Evolutionary conservation across 345 rosid species (phyloP), one percentile per base, ranked within the genome.

Genomic region (Carallia brachiata): DNA sequence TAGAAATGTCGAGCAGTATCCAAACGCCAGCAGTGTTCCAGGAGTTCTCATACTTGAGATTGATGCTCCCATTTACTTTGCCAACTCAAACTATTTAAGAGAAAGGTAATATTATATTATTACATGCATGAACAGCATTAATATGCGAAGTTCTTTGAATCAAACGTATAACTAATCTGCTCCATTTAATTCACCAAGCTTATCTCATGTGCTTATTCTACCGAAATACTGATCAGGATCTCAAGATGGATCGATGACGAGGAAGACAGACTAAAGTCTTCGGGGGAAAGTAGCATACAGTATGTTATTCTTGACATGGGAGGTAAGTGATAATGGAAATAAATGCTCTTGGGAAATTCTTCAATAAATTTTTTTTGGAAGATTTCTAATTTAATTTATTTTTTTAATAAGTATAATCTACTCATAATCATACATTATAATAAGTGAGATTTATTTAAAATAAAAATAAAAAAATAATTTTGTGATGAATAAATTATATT

Each of bases 41-140:
- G 89, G 90, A 17, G 52, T 91, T 62, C 85, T 93, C 61, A 80
- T 89, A 47, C 88, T 93, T 36, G 85, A 84, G 74, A 88, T 93
- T 28, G 87, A 85, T 70, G 97, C 96, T 52, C 97, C 98, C 31
- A 87, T 91, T 72, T 93, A 87, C 85, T 93, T 91, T 31, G 92
- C 96, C 31, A 93, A 91, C 75, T 62, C 98, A 7, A 61, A 89
- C 73, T 93, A 93, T 82, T 69, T 93, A 52, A 85, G 98, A 81
- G 97, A 93, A 44, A 89, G 98, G 97, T 90, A 78, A 19, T 56
- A 5, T 27, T 32, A 32, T 23, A 23, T 23, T 23, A 32, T 32
- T 19, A 0, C 31, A 56, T 56, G 31, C 60, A 3, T 5, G 31
- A 56, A 55, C 10, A 27, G 6, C 32, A 44, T 44, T 2, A 15